Base-by-base conservation (phyloP, 2,329 filamentous ascomycete genomes). In the Verticillium albo-atrum region DNA sequence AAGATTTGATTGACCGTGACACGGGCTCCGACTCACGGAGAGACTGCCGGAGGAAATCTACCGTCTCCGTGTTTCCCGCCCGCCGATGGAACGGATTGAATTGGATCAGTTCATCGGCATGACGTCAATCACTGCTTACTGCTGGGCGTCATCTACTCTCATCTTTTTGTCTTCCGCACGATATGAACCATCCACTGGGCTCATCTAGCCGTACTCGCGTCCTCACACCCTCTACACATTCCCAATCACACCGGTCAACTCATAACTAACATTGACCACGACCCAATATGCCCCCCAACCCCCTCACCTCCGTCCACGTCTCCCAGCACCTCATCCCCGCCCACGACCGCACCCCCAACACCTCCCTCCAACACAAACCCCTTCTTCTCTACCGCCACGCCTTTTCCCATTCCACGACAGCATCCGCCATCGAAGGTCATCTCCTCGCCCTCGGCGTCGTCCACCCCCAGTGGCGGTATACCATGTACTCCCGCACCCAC, bases 401-500 rank as follows among this genome's bases (percentile, higher is more conserved):
- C 35, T 89, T 90, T 65, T 70, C 74, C 4, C 65, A 72, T 3
- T 67, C 68, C 3, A 68, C 74, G 17, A 75, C 78, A 4, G 73
- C 84, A 3, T 75, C 78, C 3, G 68, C 75, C 1, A 81, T 89
- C 54, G 83, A 88, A 67, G 68, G 76, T 0, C 86, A 87, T 63
- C 77, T 91, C 6, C 68, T 68, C 6, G 67, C 70, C 3, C 69
- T 84, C 17, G 81, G 79, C 7, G 82, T 84, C 34, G 86, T 89
- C 3, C 68, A 67, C 1, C 86, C 88, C 0, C 84, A 88, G 67
- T 90, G 87, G 88, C 79, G 83, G 27, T 89, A 86, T 71, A 85
- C 84, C 17, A 90, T 90, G 87, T 90, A 88, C 70, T 71, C 70
- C 35, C 82, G 79, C 6, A 84, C 81, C 1, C 88, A 90, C 72